A percentile compares a stretch with the other conserved stretches of the same genome.
Evolutionary conservation across 164 flowering plant genomes (phyloP).

Genomic region (Annona squamosa): DNA sequence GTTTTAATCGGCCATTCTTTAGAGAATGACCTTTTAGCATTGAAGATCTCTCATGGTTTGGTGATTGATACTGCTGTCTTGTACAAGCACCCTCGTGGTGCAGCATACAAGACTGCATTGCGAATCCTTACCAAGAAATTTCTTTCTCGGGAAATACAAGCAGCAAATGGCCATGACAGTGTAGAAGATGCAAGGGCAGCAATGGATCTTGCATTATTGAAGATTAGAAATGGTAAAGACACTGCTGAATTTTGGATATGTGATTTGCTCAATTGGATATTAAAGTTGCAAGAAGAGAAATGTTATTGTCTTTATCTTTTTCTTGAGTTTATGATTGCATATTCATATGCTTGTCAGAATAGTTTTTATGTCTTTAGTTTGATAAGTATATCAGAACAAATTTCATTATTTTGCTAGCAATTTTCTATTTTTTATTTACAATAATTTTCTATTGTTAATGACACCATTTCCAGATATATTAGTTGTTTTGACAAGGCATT

Average conservation of each 20-base stretch:
- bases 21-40: conserved; percentile 89
- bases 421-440: too few relatives aligned
- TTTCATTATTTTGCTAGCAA: too few relatives aligned
- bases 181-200: conserved; percentile 93
- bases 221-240: conserved; percentile 68
- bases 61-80: conserved; percentile 90
- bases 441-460: too few relatives aligned
- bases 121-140: conserved; percentile 70
- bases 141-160: conserved; percentile 80
- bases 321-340: neutral
- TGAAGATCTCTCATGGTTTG: conserved; percentile 66
- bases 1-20: conserved; percentile 91
- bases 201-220: conserved; percentile 83
- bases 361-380: too few relatives aligned
- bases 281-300: neutral
- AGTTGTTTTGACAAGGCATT: too few relatives aligned
- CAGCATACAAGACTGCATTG: conserved; percentile 69
- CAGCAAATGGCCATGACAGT: conserved; percentile 83
- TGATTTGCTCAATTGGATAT: neutral
- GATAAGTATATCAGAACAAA: too few relatives aligned
- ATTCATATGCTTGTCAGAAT: neutral
- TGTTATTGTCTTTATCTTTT: neutral
- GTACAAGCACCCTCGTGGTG: conserved; percentile 76
- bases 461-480: too few relatives aligned
- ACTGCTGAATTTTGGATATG: neutral